These are phyloP conservation scores for Magnaporthiopsis incrustans DNA, from an alignment of 2,329 filamentous ascomycete genomes.

Conservation along the genomic window DNA sequence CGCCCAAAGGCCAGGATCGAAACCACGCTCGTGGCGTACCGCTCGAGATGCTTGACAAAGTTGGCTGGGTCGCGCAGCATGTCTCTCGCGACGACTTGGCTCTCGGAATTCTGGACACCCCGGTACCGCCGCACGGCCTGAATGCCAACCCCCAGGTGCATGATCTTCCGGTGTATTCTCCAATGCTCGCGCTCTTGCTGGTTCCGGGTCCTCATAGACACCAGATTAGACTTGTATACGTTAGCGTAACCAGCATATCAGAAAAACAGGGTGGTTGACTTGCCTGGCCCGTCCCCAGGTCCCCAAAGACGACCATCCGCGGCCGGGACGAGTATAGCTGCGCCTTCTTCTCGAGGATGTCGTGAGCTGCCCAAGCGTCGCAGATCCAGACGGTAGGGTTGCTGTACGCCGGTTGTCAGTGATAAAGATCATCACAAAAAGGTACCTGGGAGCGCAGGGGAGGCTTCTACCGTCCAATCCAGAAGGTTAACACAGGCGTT, in stretches of 20 bases:
- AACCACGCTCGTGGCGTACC: constrained; percentile 44
- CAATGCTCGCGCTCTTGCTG: constrained; percentile 32
- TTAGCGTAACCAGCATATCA: too few relatives aligned
- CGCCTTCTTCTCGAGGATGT: constrained; percentile 46
- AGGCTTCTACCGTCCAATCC: constrained; percentile 39
- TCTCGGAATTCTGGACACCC: constrained; percentile 50
- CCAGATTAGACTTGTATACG: constrained; percentile 22
- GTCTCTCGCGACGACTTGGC: constrained; percentile 44
- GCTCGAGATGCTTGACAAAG: constrained; percentile 46
- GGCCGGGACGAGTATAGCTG: constrained; percentile 43
- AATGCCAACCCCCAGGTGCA: constrained; percentile 42
- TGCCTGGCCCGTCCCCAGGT: constrained; percentile 32
- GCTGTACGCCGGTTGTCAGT: constrained; percentile 8
- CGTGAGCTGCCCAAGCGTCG: constrained; percentile 40
- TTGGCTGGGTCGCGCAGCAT: constrained; percentile 33
- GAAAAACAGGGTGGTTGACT: too few relatives aligned
- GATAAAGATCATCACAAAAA: too few relatives aligned
- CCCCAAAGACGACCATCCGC: constrained; percentile 39
- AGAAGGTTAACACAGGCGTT: constrained; percentile 44
- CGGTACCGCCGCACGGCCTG: constrained; percentile 48
- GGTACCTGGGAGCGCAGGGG: too few relatives aligned
- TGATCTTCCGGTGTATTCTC: constrained; percentile 40
- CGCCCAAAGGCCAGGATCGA: constrained; percentile 50
- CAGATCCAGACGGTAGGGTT: constrained; percentile 40
- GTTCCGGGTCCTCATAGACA: constrained; percentile 34